Evolutionary conservation across 495 filamentous ascomycete species (phyloP).

Genomic region (Chlorociboria aeruginascens): DNA sequence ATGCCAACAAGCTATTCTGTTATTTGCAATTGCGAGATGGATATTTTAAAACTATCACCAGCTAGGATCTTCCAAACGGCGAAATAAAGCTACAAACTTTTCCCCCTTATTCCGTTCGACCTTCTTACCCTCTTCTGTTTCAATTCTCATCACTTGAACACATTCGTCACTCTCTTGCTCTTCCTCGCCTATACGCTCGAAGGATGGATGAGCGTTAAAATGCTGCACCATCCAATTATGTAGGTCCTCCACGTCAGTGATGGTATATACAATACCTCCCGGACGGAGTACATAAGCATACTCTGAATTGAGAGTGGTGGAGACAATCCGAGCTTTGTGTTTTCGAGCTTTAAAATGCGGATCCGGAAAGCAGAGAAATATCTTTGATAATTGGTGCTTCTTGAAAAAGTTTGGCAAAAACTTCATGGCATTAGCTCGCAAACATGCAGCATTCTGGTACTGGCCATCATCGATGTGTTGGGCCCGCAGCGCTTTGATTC

Average conservation of each 20-base stretch:
- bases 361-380: conserved; percentile 97
- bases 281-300: conserved; percentile 82
- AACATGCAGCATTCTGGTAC: conserved; percentile 77
- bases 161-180: conserved; percentile 64
- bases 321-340: conserved; percentile 91
- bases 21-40: background rate
- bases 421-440: conserved; percentile 95
- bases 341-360: conserved; percentile 97
- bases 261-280: conserved; percentile 82
- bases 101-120: conserved; percentile 78
- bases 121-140: conserved; percentile 97
- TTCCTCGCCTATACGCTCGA: conserved; percentile 50
- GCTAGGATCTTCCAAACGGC: conserved; percentile 43
- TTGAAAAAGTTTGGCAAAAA: conserved; percentile 93
- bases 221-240: conserved; percentile 85
- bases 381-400: conserved; percentile 63
- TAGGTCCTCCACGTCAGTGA: conserved; percentile 92
- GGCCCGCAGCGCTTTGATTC: conserved; percentile 65
- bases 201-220: conserved; percentile 59
- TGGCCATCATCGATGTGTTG: conserved; percentile 45
- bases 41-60: conserved; percentile 15
- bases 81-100: conserved; percentile 81
- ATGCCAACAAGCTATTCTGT: too few species aligned
- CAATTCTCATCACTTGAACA: conserved; percentile 66
- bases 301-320: conserved; percentile 75